Evolutionary conservation across 768 basidiomycete species (phyloP).

Genomic region (Pulveroboletus sp.): DNA sequence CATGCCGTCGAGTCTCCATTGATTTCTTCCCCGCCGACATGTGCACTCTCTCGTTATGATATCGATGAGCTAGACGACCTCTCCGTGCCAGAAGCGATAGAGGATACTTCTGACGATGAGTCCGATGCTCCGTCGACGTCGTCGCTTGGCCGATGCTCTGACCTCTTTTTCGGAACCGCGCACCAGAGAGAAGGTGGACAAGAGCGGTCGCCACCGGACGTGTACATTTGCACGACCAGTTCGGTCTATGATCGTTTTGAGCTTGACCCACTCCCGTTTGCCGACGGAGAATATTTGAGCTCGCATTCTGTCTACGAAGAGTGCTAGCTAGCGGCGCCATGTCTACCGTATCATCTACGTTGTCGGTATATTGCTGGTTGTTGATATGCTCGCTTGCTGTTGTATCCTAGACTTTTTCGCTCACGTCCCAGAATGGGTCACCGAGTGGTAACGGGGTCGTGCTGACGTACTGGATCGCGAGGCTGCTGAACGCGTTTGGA

Average conservation of each 20-base stretch:
- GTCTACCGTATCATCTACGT: conserved; percentile 29
- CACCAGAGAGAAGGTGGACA: conserved; percentile 50
- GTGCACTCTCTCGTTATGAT: conserved; percentile 62
- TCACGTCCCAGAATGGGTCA: conserved; percentile 26
- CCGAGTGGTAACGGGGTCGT: conserved; percentile 15
- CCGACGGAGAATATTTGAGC: conserved; percentile 45
- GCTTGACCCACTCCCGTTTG: conserved; percentile 70
- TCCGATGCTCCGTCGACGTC: conserved; percentile 69
- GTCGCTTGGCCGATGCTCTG: conserved; percentile 56
- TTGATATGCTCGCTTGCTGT: conserved; percentile 29
- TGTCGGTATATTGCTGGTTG: conserved; percentile 19
- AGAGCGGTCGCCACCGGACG: conserved; percentile 48
- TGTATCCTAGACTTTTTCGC: conserved; percentile 22
- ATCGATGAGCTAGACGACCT: conserved; percentile 65
- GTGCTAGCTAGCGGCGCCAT: conserved; percentile 60
- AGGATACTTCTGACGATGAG: conserved; percentile 84
- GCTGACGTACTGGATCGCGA: conserved; percentile 52
- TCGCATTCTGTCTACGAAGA: conserved; percentile 58
- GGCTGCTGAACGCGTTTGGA: conserved; percentile 68
- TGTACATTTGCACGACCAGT: conserved; percentile 60
- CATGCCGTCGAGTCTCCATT: conserved; percentile 41
- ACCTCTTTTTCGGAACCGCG: conserved; percentile 49
- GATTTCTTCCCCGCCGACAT: conserved; percentile 35
- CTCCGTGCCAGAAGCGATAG: conserved; percentile 76
- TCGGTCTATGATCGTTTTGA: conserved; percentile 64